Conservation (phyloP, 2,329 filamentous ascomycete species). For the Scopulariopsis brevicaulis region DNA sequence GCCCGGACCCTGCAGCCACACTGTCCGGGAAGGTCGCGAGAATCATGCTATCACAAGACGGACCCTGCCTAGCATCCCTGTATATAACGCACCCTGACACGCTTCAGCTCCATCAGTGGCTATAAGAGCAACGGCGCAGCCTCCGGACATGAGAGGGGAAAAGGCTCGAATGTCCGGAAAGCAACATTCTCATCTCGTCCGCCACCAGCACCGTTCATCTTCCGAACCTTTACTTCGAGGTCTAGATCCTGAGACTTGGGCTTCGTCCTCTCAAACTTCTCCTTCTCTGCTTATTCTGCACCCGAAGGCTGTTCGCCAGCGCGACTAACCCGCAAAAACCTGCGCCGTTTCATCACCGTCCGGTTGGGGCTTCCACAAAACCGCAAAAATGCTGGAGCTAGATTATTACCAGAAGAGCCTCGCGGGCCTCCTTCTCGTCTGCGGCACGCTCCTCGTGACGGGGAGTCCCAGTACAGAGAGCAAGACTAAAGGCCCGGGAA, state of each 20-base stretch:
- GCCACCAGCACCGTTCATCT: neutral
- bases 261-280: no score
- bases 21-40: neutral
- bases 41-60: neutral
- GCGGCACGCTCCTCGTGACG: conserved; percentile 12
- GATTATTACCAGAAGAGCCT: conserved; percentile 22
- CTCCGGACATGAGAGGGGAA: neutral
- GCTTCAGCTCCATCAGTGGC: neutral
- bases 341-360: no score
- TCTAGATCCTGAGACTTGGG: no score
- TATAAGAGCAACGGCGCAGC: neutral
- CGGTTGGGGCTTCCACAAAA: neutral
- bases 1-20: neutral
- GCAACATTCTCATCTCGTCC: neutral
- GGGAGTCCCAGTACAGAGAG: neutral
- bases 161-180: neutral
- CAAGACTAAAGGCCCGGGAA: neutral
- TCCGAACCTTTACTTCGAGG: no score
- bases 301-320: no score
- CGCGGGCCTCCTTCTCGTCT: conserved; percentile 18
- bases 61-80: neutral
- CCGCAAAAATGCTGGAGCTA: conserved; percentile 9
- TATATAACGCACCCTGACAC: neutral
- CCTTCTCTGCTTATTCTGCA: no score
- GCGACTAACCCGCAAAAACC: no score